Percentiles rank a stretch among this genome's conserved stretches.
Conservation (phyloP, 2,329 filamentous ascomycete species). For the Diplodia mutila region DNA sequence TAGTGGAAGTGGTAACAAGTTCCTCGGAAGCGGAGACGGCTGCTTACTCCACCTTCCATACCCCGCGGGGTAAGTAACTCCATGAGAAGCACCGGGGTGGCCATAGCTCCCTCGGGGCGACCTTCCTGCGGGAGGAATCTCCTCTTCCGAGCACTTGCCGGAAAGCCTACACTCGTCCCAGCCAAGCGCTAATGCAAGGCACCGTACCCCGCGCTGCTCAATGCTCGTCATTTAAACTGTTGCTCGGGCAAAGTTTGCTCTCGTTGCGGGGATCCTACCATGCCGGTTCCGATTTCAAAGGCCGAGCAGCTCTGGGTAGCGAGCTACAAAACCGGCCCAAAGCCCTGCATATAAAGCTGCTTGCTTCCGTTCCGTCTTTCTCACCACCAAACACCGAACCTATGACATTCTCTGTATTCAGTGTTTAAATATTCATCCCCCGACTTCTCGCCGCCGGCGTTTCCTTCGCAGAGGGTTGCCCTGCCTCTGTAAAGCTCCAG, state of each 20-base stretch:
- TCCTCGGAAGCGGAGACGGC: background rate
- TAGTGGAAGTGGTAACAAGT: background rate
- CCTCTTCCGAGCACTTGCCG: background rate
- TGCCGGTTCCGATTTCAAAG: background rate
- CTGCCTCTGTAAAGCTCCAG: background rate
- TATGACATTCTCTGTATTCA: background rate
- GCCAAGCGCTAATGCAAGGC: constrained; percentile 11
- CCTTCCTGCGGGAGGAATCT: constrained; percentile 4
- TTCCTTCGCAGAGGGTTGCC: background rate
- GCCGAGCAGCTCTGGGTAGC: background rate
- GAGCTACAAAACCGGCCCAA: constrained; percentile 7
- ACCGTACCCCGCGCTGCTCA: constrained; percentile 19
- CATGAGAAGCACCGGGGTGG: background rate
- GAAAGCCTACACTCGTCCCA: background rate
- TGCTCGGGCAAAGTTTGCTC: constrained; percentile 12
- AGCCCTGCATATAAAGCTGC: constrained; percentile 1
- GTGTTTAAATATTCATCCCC: background rate
- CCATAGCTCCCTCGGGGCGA: constrained; percentile 6
- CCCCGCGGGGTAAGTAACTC: constrained; percentile 12
- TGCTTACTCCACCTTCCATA: background rate
- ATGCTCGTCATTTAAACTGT: background rate
- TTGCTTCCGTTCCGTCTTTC: background rate
- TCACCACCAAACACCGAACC: background rate
- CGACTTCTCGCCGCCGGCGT: constrained; percentile 4
- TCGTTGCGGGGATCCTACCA: background rate